phyloP scores from a whole-genome alignment of 2,329 filamentous ascomycete genomes.

The Beauveria varroae region DNA sequence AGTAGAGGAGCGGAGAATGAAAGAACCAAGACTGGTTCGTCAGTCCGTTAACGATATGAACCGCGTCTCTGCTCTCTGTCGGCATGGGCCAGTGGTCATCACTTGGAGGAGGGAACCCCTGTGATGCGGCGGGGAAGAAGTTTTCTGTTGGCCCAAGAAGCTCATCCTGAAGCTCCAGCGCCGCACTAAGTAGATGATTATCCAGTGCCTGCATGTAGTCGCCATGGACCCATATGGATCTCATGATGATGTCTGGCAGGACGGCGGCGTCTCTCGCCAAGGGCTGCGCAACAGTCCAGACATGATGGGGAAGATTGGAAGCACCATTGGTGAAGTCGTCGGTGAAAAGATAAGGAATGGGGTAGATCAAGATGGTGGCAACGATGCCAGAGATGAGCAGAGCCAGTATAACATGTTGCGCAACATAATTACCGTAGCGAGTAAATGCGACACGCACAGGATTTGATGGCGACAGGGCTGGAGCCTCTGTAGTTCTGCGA shows the following conservation, averaged over 20 bases:
- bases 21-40: slow-evolving; percentile 65
- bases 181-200: slow-evolving; percentile 54
- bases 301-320: slow-evolving; percentile 68
- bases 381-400: slow-evolving; percentile 67
- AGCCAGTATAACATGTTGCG: slow-evolving; percentile 66
- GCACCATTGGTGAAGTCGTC: slow-evolving; percentile 64
- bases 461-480: slow-evolving; percentile 55
- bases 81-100: slow-evolving; percentile 31
- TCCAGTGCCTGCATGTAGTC: slow-evolving; percentile 72
- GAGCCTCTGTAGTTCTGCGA: slow-evolving; percentile 64
- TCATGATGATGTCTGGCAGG: slow-evolving; percentile 68
- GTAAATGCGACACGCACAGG: slow-evolving; percentile 58
- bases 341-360: slow-evolving; percentile 67
- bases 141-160: slow-evolving; percentile 55
- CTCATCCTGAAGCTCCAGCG: slow-evolving; percentile 62
- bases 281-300: slow-evolving; percentile 69
- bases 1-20: slow-evolving; percentile 77
- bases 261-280: slow-evolving; percentile 43
- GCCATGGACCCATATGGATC: slow-evolving; percentile 74
- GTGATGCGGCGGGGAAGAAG: slow-evolving; percentile 41
- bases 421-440: slow-evolving; percentile 62
- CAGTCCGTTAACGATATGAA: slow-evolving; percentile 53
- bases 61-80: slow-evolving; percentile 41
- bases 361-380: slow-evolving; percentile 64
- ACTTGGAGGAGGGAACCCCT: slow-evolving; percentile 20